Evolutionary conservation across 192 early-diverging fungal species (phyloP), one percentile per base, ranked within the genome.

Genomic region (Allomyces arbusculus): DNA sequence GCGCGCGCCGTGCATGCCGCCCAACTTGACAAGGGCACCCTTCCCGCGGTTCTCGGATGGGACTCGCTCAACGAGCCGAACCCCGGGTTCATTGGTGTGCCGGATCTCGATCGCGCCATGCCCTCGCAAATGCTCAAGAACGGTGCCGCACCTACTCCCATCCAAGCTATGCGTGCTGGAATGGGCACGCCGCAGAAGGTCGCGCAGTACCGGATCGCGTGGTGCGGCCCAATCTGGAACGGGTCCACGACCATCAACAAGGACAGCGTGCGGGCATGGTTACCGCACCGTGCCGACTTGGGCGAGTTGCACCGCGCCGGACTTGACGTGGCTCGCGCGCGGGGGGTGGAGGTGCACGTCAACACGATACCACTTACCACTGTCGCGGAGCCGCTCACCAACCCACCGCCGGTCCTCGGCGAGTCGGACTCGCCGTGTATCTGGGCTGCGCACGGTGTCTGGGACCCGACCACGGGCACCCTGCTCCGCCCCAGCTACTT

Each of bases 61-160:
- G 81, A 83, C 25, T 75, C 79, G 10, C 70, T 83, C 63, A 83
- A 83, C 63, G 81, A 83, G 61, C 81, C 81, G 16, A 74, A 74
- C 19, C 73, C 73, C 10, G 81, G 81, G 10, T 83, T 73, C 65
- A 58, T 83, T 22, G 77, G 69, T 10, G 16, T 73, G 0, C 69
- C 72, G 20, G 76, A 82, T 61, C 63, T 82, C 9, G 73, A 69
- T 19, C 70, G 78, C 44, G 63, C 78, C 20, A 72, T 70, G n/a
- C 63, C 77, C 7, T 69, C 69, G 24, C 75, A 76, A 63, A 77
- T 74, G 19, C 69, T 77, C 50, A 78, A 73, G 40, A 82, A 77
- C 63, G 83, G 78, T 0, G 25, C 33, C 24, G 79, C 80, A 9
- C 83, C 83, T 5, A 83, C 83, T 0, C 71, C 79, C n/a, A 69